Base-by-base conservation (phyloP, 495 filamentous ascomycete species). In the Hypoxylon lenormandii region DNA sequence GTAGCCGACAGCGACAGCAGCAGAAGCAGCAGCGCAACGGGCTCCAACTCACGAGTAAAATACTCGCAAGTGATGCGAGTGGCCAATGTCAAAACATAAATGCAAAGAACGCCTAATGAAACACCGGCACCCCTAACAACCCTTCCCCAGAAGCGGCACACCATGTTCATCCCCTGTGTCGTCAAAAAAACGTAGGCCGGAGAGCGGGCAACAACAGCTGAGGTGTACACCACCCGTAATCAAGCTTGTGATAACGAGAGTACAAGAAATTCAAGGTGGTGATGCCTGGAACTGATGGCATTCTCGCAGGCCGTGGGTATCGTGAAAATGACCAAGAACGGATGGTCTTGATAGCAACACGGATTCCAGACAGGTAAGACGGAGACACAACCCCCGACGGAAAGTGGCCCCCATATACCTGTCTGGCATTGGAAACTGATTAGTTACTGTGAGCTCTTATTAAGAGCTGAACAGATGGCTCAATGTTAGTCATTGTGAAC, bases 371-470 rank as follows among this genome's bases (percentile, higher is more conserved):
- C 38, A 28, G 22, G 47, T 53, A 8, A 47, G 5, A 42, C 42
- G 33, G 26, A 43, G 15, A 65, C n/a, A 48, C 38, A 36, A 64
- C 18, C 40, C 50, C 51, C 12, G 58, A 37, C 42, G 60, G 56
- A 43, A 19, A 26, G 6, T 48, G 23, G n/a, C 15, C 47, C 42
- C 60, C 28, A 40, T 30, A 45, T 16, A 46, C 60, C 60, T 70
- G 43, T 56, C 61, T 33, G 66, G 57, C 50, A 69, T 42, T 56
- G 54, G 57, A 54, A 49, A 63, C 43, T 61, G 59, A 68, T 77
- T 73, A 86, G 72, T 76, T 82, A 65, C 82, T 85, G 64, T 86
- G 83, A 59, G 80, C 80, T 55, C 82, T 79, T 64, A 84, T 73
- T 21, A 84, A 73, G 64, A 82, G 77, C 80, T 78, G 60, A 53